Percentiles rank a stretch among this genome's conserved stretches.
Evolutionary conservation across 305 asterid species (phyloP).

Genomic region (Plantago coronopus): DNA sequence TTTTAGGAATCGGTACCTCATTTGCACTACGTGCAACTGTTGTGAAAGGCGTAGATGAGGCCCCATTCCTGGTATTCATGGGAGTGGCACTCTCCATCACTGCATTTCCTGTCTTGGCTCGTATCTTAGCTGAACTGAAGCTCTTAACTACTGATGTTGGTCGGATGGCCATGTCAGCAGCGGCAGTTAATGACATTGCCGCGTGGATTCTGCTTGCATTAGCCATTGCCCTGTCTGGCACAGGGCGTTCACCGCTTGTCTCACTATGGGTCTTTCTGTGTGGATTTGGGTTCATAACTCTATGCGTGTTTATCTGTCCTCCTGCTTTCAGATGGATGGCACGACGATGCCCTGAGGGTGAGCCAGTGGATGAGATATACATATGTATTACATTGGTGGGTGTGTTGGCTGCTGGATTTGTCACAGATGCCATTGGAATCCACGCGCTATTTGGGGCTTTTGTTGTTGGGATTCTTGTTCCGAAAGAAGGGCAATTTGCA

Average conservation of each 20-base stretch:
- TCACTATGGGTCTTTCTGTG: constrained; percentile 74
- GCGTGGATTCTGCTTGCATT: constrained; percentile 92
- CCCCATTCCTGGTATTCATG: constrained; percentile 79
- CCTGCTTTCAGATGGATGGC: constrained; percentile 72
- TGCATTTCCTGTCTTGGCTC: constrained; percentile 90
- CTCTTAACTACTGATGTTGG: constrained; percentile 85
- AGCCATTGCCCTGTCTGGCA: constrained; percentile 77
- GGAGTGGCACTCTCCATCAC: constrained; percentile 96
- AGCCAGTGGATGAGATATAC: constrained; percentile 76
- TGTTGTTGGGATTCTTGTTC: constrained; percentile 69
- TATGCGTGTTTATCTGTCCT: constrained; percentile 51
- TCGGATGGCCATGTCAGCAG: constrained; percentile 89
- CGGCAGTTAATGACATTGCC: constrained; percentile 88
- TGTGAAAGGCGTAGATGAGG: constrained; percentile 41
- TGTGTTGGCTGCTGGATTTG: constrained; percentile 75
- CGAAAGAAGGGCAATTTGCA: constrained; percentile 81
- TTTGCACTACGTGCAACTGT: constrained; percentile 48
- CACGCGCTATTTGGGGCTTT: constrained; percentile 90
- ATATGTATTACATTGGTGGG: constrained; percentile 61
- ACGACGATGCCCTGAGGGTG: constrained; percentile 65
- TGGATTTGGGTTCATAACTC: constrained; percentile 48
- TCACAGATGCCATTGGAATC: constrained; percentile 81
- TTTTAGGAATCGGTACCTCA: constrained; percentile 75
- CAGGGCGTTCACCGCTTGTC: constrained; percentile 53
- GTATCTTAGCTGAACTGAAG: constrained; percentile 84